phyloP scores from a whole-genome alignment of 257 asterid species.

The Lavandula angustifolia region DNA sequence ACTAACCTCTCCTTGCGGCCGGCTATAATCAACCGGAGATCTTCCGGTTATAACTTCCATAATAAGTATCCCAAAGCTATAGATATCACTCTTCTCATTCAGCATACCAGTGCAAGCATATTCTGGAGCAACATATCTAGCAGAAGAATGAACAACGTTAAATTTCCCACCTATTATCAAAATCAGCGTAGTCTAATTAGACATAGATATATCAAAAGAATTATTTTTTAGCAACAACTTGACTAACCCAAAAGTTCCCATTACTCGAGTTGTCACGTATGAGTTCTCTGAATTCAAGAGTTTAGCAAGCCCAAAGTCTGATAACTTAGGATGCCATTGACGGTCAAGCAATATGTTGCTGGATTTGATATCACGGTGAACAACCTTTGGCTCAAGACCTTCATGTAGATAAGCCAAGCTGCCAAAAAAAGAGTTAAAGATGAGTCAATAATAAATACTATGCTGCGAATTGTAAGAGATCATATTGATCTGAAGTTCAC shows the following conservation, averaged over 20 bases:
- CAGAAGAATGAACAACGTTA: slow-evolving; percentile 29
- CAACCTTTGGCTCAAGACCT: slow-evolving; percentile 98
- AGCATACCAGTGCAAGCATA: slow-evolving; percentile 98
- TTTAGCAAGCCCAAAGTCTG: slow-evolving; percentile 97
- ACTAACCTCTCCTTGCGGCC: slow-evolving; percentile 85
- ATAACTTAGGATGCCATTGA: slow-evolving; percentile 88
- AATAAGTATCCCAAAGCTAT: slow-evolving; percentile 92
- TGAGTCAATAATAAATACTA: slow-evolving; percentile 3
- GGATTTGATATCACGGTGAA: slow-evolving; percentile 96
- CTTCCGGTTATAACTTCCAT: slow-evolving; percentile 96
- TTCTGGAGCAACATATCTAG: slow-evolving; percentile 96
- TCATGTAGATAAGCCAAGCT: slow-evolving; percentile 97
- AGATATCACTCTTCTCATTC: slow-evolving; percentile 90
- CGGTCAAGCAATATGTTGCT: slow-evolving; percentile 93
- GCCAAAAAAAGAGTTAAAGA: slow-evolving; percentile 30
- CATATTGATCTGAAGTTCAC: slow-evolving; percentile 20
- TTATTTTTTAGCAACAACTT: slow-evolving; percentile 8
- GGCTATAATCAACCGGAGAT: slow-evolving; percentile 85
- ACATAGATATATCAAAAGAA: slow-evolving; percentile 1
- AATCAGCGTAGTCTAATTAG: slow-evolving; percentile 6
- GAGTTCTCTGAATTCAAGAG: slow-evolving; percentile 82
- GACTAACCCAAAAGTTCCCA: slow-evolving; percentile 98
- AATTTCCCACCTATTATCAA: neutral
- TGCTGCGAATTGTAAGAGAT: slow-evolving; percentile 15
- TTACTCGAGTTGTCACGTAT: slow-evolving; percentile 90